Conservation (phyloP, 257 asterid genomes). For the Nicotiana tomentosiformis region DNA sequence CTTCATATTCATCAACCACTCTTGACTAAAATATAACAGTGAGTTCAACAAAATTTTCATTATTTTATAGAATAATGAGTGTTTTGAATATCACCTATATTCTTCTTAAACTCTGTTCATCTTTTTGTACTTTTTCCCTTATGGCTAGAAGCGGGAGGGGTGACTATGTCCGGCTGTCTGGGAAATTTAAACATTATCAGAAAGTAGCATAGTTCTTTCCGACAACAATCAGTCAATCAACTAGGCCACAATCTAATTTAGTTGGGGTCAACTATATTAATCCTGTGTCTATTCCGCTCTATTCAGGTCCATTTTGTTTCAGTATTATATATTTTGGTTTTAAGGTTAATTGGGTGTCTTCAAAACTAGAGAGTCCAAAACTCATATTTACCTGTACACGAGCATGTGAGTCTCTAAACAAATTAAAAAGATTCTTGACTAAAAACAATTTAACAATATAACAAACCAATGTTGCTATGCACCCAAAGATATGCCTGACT, state of each 20-base stretch:
- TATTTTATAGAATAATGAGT: neutral
- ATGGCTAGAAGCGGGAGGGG: neutral
- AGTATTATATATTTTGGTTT: neutral
- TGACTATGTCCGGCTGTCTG: neutral
- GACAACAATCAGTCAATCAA: neutral
- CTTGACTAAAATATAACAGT: neutral
- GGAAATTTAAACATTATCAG: neutral
- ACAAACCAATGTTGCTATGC: neutral
- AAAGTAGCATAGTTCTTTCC: neutral
- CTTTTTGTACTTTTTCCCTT: neutral
- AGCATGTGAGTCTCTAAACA: neutral
- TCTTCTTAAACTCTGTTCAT: neutral
- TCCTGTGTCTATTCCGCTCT: neutral
- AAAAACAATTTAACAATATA: neutral
- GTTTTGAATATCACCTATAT: neutral
- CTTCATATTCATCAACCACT: neutral
- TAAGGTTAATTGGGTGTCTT: neutral
- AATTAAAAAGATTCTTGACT: neutral
- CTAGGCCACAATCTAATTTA: neutral
- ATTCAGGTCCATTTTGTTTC: neutral
- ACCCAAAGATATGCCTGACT: conserved; percentile 1
- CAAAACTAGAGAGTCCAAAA: neutral
- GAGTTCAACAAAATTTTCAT: neutral
- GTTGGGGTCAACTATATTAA: neutral
- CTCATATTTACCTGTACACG: neutral